These are phyloP conservation scores for Bipolaris gigantea DNA, from an alignment of 2,329 filamentous ascomycete species.

Conservation along the genomic window DNA sequence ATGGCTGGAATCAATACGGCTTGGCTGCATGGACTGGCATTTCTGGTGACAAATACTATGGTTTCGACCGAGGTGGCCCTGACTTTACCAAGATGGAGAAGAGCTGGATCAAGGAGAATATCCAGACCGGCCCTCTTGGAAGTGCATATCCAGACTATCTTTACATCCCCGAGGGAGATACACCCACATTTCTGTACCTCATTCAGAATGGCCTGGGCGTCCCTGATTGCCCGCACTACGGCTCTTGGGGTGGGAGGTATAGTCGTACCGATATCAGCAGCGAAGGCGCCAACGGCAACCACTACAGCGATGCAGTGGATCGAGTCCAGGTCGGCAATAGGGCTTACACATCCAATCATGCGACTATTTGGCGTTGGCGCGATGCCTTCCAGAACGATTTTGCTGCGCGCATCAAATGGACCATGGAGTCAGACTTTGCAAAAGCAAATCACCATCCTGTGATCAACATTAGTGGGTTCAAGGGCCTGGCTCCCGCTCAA, in stretches of 20 bases:
- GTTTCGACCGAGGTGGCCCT: slow-evolving; percentile 53
- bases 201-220: slow-evolving; percentile 54
- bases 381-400: slow-evolving; percentile 57
- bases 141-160: slow-evolving; percentile 49
- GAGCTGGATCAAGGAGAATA: slow-evolving; percentile 57
- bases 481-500: slow-evolving; percentile 44
- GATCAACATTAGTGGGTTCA: slow-evolving; percentile 48
- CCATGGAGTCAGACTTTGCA: slow-evolving; percentile 38
- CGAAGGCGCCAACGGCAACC: slow-evolving; percentile 39
- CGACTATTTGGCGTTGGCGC: slow-evolving; percentile 59
- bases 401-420: slow-evolving; percentile 55
- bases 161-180: slow-evolving; percentile 59
- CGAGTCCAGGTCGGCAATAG: slow-evolving; percentile 40
- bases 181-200: slow-evolving; percentile 55
- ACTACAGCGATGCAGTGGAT: slow-evolving; percentile 46
- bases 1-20: slow-evolving; percentile 60
- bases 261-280: slow-evolving; percentile 37
- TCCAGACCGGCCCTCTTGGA: slow-evolving; percentile 56
- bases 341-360: slow-evolving; percentile 49
- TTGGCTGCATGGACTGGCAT: slow-evolving; percentile 61
- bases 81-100: slow-evolving; percentile 54
- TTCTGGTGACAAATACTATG: slow-evolving; percentile 52
- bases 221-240: slow-evolving; percentile 52
- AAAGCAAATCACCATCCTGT: slow-evolving; percentile 54
- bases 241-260: slow-evolving; percentile 57